Conservation (phyloP, 1,284 basidiomycete species). For the Trichosporon sp. region DNA sequence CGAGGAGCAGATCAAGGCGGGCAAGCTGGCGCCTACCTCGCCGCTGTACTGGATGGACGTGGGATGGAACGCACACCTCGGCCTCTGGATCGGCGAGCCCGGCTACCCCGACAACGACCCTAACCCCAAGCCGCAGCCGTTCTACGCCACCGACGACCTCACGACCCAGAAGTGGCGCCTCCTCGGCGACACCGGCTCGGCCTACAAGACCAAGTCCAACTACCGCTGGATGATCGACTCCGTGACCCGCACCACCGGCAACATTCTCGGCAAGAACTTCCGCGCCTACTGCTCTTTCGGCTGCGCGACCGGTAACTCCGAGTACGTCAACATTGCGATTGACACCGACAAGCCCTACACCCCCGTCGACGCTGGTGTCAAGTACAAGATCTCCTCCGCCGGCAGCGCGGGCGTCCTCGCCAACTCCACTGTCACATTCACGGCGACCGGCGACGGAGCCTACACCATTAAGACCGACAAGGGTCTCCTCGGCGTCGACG, state of each 20-base stretch:
- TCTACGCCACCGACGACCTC: slow-evolving; percentile 9
- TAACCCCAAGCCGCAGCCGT: neutral
- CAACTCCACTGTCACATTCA: neutral
- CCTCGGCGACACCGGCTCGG: slow-evolving; percentile 84
- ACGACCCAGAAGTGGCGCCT: slow-evolving; percentile 42
- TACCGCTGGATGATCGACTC: slow-evolving; percentile 10
- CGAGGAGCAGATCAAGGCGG: neutral
- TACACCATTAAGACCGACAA: neutral
- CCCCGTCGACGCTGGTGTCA: neutral
- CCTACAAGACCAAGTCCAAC: slow-evolving; percentile 60
- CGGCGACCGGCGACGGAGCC: slow-evolving; percentile 6
- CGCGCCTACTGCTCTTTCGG: slow-evolving; percentile 10
- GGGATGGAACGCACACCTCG: slow-evolving; percentile 7
- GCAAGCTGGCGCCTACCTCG: neutral
- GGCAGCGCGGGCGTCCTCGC: neutral
- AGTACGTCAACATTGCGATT: slow-evolving; percentile 7
- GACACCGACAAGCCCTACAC: neutral
- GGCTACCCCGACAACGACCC: neutral
- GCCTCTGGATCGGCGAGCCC: slow-evolving; percentile 8
- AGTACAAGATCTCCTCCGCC: slow-evolving; percentile 4
- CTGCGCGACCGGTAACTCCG: neutral
- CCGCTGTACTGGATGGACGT: slow-evolving; percentile 12
- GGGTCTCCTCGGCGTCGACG: neutral
- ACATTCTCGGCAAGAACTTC: slow-evolving; percentile 6
- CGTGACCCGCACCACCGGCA: neutral